phyloP scores from a whole-genome alignment of 1,284 basidiomycete genomes.

The Puccinia novopanici region DNA sequence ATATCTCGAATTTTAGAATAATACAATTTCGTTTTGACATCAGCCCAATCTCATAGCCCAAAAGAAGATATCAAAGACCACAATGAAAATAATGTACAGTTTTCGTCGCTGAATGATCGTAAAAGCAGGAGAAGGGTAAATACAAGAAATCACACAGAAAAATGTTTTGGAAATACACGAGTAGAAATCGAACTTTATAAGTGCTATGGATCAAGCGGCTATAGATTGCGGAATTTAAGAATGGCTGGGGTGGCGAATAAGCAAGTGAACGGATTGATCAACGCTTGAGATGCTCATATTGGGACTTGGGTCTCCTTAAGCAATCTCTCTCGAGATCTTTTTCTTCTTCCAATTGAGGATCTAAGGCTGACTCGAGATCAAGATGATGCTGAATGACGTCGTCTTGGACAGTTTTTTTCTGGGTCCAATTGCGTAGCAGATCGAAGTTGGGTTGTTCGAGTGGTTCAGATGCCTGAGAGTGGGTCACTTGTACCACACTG shows the following conservation, averaged over 20 bases:
- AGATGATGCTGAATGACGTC: constrained; percentile 39
- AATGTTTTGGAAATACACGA: no score
- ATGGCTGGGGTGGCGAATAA: background rate
- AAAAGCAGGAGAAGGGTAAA: no score
- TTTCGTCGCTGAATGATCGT: no score
- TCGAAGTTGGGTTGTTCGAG: constrained; percentile 48
- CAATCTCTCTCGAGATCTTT: constrained; percentile 29
- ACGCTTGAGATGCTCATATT: constrained; percentile 25
- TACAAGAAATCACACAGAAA: no score
- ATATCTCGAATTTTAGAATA: no score
- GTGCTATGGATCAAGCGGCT: background rate
- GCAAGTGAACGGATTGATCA: background rate
- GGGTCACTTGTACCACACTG: constrained; percentile 41
- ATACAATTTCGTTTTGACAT: no score
- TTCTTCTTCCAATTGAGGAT: constrained; percentile 28
- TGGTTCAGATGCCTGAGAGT: constrained; percentile 44
- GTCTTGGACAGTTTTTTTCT: constrained; percentile 26
- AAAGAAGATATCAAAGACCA: no score
- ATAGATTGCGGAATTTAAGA: background rate
- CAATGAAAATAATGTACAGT: no score
- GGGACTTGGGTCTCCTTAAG: constrained; percentile 8
- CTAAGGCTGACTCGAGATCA: constrained; percentile 30
- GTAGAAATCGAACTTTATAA: no score
- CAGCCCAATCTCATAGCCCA: no score
- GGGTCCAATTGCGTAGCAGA: constrained; percentile 35